These are phyloP conservation scores for Schizosaccharomyces osmophilus DNA, from an alignment of 805 yeast species.

Conservation along the genomic window DNA sequence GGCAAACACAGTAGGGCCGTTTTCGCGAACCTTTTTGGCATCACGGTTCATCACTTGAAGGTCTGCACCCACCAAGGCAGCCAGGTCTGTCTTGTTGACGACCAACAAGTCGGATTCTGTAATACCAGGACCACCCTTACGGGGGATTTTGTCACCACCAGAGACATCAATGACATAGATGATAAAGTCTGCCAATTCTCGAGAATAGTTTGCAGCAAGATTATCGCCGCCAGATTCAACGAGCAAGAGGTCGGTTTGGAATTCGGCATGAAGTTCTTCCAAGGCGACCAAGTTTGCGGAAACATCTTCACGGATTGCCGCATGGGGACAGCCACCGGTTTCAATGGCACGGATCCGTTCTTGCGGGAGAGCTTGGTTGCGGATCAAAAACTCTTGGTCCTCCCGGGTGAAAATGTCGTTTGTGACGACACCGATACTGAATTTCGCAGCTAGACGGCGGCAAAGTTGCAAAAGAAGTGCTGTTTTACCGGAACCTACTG, in stretches of 20 bases:
- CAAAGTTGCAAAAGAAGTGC: constrained; percentile 2
- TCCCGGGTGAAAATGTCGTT: constrained; percentile 3
- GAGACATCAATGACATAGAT: constrained; percentile 4
- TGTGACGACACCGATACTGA: background rate
- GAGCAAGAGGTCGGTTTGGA: constrained; percentile 1
- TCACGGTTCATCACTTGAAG: constrained; percentile 1
- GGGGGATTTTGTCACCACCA: constrained; percentile 3
- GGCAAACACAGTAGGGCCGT: constrained; percentile 2
- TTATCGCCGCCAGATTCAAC: constrained; percentile 3
- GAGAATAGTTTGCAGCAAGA: constrained; percentile 3
- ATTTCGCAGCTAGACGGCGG: background rate
- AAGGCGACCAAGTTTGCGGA: constrained; percentile 3
- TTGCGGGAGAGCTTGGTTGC: background rate
- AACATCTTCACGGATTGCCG: constrained; percentile 3
- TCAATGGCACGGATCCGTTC: constrained; percentile 3
- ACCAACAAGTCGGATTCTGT: constrained; percentile 2
- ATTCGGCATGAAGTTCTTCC: constrained; percentile 2
- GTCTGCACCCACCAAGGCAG: constrained; percentile 1
- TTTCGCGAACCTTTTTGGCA: constrained; percentile 2
- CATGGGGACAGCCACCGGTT: constrained; percentile 4
- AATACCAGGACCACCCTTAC: constrained; percentile 3
- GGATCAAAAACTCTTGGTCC: constrained; percentile 2
- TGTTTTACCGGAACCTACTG: constrained; percentile 3
- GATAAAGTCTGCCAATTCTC: constrained; percentile 2
- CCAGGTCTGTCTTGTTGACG: constrained; percentile 2